Base-by-base conservation (phyloP, 2,329 filamentous ascomycete genomes). In the Pyrenophora teres region DNA sequence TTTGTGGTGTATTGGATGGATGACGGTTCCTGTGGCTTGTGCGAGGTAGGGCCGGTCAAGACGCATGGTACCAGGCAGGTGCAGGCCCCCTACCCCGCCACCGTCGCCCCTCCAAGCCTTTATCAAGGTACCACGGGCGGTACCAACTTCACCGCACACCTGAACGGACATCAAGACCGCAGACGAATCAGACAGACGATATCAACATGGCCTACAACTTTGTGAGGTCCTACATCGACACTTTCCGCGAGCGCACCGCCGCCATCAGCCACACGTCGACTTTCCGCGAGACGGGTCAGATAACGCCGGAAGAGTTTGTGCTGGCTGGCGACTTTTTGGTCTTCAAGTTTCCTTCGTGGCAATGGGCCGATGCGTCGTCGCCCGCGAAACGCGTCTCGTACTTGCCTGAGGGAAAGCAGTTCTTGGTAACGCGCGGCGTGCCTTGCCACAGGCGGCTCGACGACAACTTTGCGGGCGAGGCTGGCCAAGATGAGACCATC, bases 271-370 rank as follows among this genome's bases (percentile, higher is more conserved):
- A 96, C 74, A 95, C 86, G 45, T 97, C 93, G 3, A 97, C 90
- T 60, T 99, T 99, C 77, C 90, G 93, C 65, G 83, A 85, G 67
- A 96, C 92, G 4, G 94, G 94, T 61, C 90, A 97, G 78, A 94
- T 99, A 76, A 97, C 93, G 0, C 93, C 93, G 15, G 93, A 97
- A 70, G 94, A 99, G 81, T 99, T 99, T 75, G 82, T 97, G 43
- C 88, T 89, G 3, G 94, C 94, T 3, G 94, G 94, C 65, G 94
- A 99, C 79, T 99, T 97, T 74, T 86, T 99, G 32, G 92, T 96
- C 69, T 96, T 95, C 86, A 97, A 97, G 80, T 99, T 99, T 77
- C 94, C 93, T 7, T 96, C 93, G 52, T 99, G 94, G 94, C 89
- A 90, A 42, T 99, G 94, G 94, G 87, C 89, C 60, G 90, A 94